A percentile compares a stretch with the other conserved stretches of the same genome.
Evolutionary conservation across 257 asterid species (phyloP).

Genomic region (Parsonsia alboflavescens): DNA sequence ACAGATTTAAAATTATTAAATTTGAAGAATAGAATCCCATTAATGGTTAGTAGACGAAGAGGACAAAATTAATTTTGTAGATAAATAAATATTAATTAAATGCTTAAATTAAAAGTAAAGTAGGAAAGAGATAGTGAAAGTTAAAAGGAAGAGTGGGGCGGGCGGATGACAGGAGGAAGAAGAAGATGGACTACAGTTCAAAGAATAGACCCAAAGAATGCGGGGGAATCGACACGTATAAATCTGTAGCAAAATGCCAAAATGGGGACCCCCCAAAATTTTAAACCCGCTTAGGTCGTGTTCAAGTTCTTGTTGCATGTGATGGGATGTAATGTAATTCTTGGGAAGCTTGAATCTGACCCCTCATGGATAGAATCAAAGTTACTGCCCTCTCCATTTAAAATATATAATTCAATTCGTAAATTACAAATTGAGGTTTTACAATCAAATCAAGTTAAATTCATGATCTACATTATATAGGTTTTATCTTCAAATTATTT

Average conservation of each 20-base stretch:
- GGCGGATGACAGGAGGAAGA: neutral
- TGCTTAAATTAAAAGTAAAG: no score
- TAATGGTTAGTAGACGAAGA: neutral
- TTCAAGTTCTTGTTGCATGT: conserved; percentile 11
- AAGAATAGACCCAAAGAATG: conserved; percentile 15
- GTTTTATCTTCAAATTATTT: no score
- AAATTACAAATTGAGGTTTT: no score
- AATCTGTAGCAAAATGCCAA: neutral
- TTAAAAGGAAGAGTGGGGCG: neutral
- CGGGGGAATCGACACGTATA: conserved; percentile 23
- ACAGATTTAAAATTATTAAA: neutral
- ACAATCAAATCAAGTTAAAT: no score
- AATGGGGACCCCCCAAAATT: conserved; percentile 12
- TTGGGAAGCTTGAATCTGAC: conserved; percentile 8
- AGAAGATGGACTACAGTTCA: neutral
- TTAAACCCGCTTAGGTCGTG: neutral
- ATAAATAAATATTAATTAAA: neutral
- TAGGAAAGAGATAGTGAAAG: no score
- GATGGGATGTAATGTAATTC: conserved; percentile 9
- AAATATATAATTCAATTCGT: no score
- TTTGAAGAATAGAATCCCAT: neutral
- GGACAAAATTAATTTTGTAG: neutral
- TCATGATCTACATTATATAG: no score
- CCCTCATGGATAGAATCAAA: no score
- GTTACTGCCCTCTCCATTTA: no score